phyloP scores from a whole-genome alignment of 805 yeast species.

The Lipomyces starkeyi region DNA sequence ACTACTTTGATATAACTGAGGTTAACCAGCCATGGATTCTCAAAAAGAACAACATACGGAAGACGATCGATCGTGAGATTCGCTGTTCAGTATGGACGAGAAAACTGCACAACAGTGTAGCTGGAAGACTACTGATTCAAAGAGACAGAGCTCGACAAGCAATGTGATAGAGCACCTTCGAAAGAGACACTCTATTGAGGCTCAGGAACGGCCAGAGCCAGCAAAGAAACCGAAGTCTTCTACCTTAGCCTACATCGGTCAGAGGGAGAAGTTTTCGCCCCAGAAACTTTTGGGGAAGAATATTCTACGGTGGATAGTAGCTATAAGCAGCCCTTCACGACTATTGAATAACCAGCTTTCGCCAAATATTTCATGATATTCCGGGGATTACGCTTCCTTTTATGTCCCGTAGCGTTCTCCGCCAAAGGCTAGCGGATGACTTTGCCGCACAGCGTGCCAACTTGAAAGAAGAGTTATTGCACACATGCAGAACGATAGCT shows the following conservation, averaged over 20 bases:
- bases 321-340: conserved; percentile 8
- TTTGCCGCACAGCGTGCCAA: background rate
- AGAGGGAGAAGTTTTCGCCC: conserved; percentile 1
- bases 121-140: conserved; percentile 5
- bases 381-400: conserved; percentile 9
- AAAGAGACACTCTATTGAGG: conserved; percentile 5
- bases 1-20: conserved; percentile 5
- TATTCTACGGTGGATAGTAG: conserved; percentile 4
- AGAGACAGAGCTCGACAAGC: conserved; percentile 9
- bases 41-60: conserved; percentile 6
- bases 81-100: conserved; percentile 3
- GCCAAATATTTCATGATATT: conserved; percentile 5
- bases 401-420: background rate
- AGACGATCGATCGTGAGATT: conserved; percentile 6
- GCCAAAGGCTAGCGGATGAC: conserved; percentile 4
- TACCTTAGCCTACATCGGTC: conserved; percentile 6
- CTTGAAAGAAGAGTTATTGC: conserved; percentile 1
- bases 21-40: background rate
- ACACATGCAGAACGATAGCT: conserved; percentile 5
- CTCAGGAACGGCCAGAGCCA: conserved; percentile 10
- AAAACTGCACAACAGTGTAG: conserved; percentile 5
- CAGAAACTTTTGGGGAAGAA: conserved; percentile 6
- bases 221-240: conserved; percentile 10
- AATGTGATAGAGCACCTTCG: conserved; percentile 8
- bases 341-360: background rate